Evolutionary conservation across 805 yeast species (phyloP).

Genomic region (Wickerhamiella parazyma): DNA sequence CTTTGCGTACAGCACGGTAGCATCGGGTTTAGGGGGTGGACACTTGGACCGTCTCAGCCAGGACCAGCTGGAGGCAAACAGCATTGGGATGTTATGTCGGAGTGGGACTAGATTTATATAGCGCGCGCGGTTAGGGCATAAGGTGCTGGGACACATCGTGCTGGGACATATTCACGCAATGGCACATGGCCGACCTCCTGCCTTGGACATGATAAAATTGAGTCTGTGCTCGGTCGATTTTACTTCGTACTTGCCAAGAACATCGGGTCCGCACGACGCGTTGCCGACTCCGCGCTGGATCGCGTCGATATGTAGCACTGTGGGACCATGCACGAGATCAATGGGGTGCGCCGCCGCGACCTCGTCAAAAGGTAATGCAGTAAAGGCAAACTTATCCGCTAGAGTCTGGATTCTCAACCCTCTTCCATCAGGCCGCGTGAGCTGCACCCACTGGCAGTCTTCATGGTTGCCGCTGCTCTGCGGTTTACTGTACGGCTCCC

Average conservation of each 20-base stretch:
- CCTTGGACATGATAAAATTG: neutral
- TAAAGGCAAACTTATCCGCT: conserved; percentile 8
- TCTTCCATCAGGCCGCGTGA: conserved; percentile 5
- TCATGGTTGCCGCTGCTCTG: conserved; percentile 29
- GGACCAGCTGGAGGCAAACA: no score
- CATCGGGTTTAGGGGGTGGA: no score
- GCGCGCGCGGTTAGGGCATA: no score
- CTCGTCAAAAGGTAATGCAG: conserved; percentile 12
- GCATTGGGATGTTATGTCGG: no score
- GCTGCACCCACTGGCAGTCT: conserved; percentile 24
- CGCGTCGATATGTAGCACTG: conserved; percentile 19
- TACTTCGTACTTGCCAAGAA: conserved; percentile 14
- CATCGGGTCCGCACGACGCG: conserved; percentile 23
- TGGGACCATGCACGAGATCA: conserved; percentile 14
- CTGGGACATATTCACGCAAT: no score
- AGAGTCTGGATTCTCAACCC: conserved; percentile 8
- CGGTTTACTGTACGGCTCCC: conserved; percentile 25
- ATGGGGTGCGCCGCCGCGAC: conserved; percentile 20
- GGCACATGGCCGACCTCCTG: neutral
- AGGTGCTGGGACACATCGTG: no score
- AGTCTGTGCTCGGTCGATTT: neutral
- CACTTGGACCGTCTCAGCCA: no score
- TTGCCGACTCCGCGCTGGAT: conserved; percentile 23
- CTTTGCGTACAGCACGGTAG: no score
- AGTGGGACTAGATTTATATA: no score